A percentile compares a stretch with the other conserved stretches of the same genome.
phyloP scores from a whole-genome alignment of 495 filamentous ascomycete genomes.

The Talaromyces adpressus region DNA sequence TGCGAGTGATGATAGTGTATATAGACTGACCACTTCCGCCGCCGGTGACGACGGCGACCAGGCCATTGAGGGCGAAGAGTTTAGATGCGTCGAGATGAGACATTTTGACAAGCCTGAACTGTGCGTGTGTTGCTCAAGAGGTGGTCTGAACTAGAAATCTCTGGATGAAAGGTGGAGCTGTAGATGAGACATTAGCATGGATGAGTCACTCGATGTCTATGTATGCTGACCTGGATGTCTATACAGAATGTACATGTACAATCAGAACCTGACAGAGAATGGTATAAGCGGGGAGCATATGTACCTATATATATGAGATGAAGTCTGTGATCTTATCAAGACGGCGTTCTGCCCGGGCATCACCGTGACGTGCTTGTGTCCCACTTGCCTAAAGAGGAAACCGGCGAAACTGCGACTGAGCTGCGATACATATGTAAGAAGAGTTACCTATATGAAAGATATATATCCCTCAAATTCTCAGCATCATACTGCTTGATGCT shows the following conservation, averaged over 20 bases:
- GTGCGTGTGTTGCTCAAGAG: neutral
- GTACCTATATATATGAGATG: neutral
- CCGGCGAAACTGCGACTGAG: neutral
- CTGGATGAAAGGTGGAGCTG: neutral
- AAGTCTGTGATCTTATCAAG: neutral
- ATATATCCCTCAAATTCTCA: no score
- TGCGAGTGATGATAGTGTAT: neutral
- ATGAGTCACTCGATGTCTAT: neutral
- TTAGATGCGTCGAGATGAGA: neutral
- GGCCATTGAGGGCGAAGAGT: conserved; percentile 51
- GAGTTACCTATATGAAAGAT: neutral
- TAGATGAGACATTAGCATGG: neutral
- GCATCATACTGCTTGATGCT: no score
- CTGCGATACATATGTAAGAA: neutral
- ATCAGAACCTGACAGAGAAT: no score
- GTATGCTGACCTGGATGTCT: neutral
- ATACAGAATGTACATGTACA: neutral
- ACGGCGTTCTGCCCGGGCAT: neutral
- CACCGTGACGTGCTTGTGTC: neutral
- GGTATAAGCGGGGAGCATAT: neutral
- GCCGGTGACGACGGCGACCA: conserved; percentile 57
- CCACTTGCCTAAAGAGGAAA: neutral
- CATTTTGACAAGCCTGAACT: neutral
- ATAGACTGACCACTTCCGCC: conserved; percentile 45
- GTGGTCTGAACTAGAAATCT: neutral